phyloP scores from a whole-genome alignment of 768 basidiomycete species.

The Jaapia argillacea region DNA sequence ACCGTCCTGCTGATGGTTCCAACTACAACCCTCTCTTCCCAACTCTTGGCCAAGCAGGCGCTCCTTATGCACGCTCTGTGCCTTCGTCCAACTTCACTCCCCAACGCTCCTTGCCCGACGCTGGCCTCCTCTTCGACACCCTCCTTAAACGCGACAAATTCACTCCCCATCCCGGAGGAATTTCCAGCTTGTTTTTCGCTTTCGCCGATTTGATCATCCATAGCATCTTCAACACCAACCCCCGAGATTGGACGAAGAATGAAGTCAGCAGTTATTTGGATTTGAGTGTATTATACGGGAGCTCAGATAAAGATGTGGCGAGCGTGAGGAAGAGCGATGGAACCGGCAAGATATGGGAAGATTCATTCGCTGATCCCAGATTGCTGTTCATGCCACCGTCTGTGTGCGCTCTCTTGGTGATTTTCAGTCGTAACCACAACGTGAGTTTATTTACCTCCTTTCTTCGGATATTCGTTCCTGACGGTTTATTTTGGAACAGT shows the following conservation, averaged over 20 bases:
- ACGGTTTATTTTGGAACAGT: slow-evolving; percentile 29
- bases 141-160: slow-evolving; percentile 37
- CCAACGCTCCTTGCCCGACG: slow-evolving; percentile 43
- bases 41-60: slow-evolving; percentile 45
- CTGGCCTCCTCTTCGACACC: slow-evolving; percentile 61
- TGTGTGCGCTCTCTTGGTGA: slow-evolving; percentile 52
- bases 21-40: slow-evolving; percentile 48
- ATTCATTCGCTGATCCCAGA: slow-evolving; percentile 60
- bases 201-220: slow-evolving; percentile 75
- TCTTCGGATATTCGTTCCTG: slow-evolving; percentile 1
- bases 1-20: slow-evolving; percentile 50
- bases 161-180: slow-evolving; percentile 32
- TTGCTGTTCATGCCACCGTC: slow-evolving; percentile 67
- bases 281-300: slow-evolving; percentile 66
- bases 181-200: slow-evolving; percentile 68
- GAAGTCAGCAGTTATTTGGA: slow-evolving; percentile 68
- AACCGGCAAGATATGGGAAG: slow-evolving; percentile 54
- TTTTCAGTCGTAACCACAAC: slow-evolving; percentile 69
- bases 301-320: slow-evolving; percentile 30
- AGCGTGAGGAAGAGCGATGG: slow-evolving; percentile 54
- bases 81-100: slow-evolving; percentile 35
- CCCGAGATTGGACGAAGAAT: slow-evolving; percentile 42
- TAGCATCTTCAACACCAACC: slow-evolving; percentile 53
- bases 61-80: slow-evolving; percentile 62
- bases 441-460: slow-evolving; percentile 35